A percentile compares a stretch with the other conserved stretches of the same genome.
Evolutionary conservation across 352 stramenopile genomes (phyloP).

Genomic region (Globisporangium sylvaticum): DNA sequence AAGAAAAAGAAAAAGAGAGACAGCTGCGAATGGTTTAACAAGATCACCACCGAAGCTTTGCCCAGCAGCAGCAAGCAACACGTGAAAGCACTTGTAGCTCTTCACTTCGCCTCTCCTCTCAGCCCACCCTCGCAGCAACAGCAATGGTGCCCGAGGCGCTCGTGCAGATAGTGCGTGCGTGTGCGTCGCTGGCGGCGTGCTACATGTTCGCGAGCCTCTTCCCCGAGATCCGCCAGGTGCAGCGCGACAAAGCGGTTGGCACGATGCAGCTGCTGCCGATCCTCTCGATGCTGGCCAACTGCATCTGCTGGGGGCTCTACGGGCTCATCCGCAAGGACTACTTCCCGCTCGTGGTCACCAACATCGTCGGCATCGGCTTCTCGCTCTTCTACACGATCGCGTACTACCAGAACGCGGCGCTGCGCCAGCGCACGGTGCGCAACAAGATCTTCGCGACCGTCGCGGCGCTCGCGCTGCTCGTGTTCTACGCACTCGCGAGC

Average conservation of each 20-base stretch:
- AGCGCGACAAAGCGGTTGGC: slow-evolving; percentile 19
- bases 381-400: slow-evolving; percentile 44
- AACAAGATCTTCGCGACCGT: slow-evolving; percentile 25
- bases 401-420: slow-evolving; percentile 29
- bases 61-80: background rate
- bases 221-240: slow-evolving; percentile 33
- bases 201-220: slow-evolving; percentile 45
- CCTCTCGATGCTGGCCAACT: slow-evolving; percentile 64
- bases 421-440: slow-evolving; percentile 11
- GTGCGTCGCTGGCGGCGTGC: slow-evolving; percentile 39
- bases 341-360: slow-evolving; percentile 52
- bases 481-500: slow-evolving; percentile 33
- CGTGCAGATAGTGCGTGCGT: slow-evolving; percentile 32
- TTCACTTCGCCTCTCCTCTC: background rate
- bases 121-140: background rate
- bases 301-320: slow-evolving; percentile 51
- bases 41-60: background rate
- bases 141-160: slow-evolving; percentile 21
- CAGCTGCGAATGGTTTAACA: background rate
- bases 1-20: background rate
- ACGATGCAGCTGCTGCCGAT: slow-evolving; percentile 29
- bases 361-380: slow-evolving; percentile 37
- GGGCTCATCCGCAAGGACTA: slow-evolving; percentile 42
- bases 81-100: background rate
- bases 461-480: slow-evolving; percentile 26